Percentiles rank a stretch among this genome's conserved stretches.
phyloP scores from a whole-genome alignment of 2,329 filamentous ascomycete species.

The Calonectria leucothoes region DNA sequence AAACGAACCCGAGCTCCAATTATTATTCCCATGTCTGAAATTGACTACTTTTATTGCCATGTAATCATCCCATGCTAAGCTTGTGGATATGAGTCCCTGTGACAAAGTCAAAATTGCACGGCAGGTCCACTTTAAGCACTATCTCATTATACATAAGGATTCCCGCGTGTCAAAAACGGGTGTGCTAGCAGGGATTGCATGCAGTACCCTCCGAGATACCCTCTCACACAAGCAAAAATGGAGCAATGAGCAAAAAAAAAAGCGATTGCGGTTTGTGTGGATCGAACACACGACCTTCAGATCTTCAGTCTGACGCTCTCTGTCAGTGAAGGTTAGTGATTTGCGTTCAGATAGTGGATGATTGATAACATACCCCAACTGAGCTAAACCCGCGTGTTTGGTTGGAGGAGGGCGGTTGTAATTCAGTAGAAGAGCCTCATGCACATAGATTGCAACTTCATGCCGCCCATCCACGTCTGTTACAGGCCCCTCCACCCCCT shows the following conservation, averaged over 20 bases:
- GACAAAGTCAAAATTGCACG: not conserved
- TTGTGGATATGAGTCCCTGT: not conserved
- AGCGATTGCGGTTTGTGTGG: slow-evolving; percentile 42
- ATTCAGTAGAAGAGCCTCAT: not conserved
- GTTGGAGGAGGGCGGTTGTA: accelerated
- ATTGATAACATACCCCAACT: slow-evolving; percentile 44
- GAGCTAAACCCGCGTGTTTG: slow-evolving; percentile 44
- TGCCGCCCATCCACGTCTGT: not conserved
- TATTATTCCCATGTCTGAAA: slow-evolving; percentile 7
- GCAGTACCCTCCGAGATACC: not conserved
- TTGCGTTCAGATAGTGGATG: slow-evolving; percentile 29
- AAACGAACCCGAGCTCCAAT: slow-evolving; percentile 1
- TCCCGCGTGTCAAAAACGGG: not conserved
- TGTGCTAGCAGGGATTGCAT: not conserved
- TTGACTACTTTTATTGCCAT: slow-evolving; percentile 4
- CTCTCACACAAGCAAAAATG: not conserved
- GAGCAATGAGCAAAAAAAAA: slow-evolving; percentile 14
- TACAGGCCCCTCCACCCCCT: not conserved
- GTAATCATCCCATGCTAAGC: slow-evolving; percentile 1
- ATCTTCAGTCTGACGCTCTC: slow-evolving; percentile 39
- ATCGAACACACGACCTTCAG: slow-evolving; percentile 47
- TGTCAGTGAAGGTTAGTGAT: slow-evolving; percentile 37
- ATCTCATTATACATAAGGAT: not conserved
- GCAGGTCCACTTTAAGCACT: not conserved
- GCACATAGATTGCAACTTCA: not conserved